A percentile compares a stretch with the other conserved stretches of the same genome.
Evolutionary conservation across 208 protist species (phyloP).

Genomic region (Acanthamoeba lenticulata): DNA sequence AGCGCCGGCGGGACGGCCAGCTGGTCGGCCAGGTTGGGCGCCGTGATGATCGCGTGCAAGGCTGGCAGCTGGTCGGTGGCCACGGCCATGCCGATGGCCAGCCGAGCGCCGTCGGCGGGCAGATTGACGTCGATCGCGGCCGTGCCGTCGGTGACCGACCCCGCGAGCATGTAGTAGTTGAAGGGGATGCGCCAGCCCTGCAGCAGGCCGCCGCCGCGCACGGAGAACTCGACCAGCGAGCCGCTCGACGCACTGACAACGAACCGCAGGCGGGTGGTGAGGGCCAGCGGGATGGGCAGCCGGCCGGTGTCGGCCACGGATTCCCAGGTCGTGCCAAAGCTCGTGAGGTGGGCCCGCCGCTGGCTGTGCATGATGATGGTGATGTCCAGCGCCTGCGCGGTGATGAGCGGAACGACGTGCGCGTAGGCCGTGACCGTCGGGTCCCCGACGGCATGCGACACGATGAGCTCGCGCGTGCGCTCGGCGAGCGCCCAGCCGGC

Average conservation of each 20-base stretch:
- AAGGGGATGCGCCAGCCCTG: neutral
- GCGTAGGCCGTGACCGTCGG: neutral
- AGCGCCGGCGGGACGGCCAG: neutral
- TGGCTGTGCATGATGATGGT: neutral
- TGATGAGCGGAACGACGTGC: neutral
- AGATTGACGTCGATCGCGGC: neutral
- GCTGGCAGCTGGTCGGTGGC: neutral
- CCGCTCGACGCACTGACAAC: neutral
- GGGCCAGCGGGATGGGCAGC: neutral
- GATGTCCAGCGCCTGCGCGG: neutral
- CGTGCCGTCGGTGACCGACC: neutral
- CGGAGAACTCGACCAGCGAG: neutral
- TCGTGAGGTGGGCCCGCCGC: neutral
- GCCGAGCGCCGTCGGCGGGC: neutral
- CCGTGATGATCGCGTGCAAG: neutral
- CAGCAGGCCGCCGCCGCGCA: constrained; percentile 1
- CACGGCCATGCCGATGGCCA: neutral
- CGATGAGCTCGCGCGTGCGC: neutral
- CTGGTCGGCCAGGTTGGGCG: neutral
- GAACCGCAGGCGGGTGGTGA: constrained; percentile 19
- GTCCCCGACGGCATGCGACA: neutral
- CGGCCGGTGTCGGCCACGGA: neutral
- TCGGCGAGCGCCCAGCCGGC: neutral
- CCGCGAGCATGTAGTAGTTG: constrained; percentile 22
- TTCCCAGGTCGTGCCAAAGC: neutral